A percentile compares a stretch with the other conserved stretches of the same genome.
These are phyloP conservation scores for Leucoagaricus sp. DNA, from an alignment of 1,284 basidiomycete species.

Conservation along the genomic window DNA sequence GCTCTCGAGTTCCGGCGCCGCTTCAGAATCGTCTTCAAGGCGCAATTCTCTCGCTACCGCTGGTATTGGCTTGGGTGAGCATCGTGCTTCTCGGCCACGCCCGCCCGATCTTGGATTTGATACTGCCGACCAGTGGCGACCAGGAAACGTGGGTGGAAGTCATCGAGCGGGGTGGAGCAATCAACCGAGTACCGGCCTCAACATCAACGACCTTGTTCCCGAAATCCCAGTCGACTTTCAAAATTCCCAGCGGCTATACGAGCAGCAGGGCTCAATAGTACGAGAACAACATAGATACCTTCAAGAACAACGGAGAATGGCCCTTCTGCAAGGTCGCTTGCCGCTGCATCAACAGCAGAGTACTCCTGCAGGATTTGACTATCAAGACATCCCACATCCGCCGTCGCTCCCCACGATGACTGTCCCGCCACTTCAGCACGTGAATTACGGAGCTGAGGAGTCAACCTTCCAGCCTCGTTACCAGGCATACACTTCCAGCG, in stretches of 20 bases:
- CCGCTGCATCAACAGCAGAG: not conserved
- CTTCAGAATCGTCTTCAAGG: slow-evolving; percentile 5
- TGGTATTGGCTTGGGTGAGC: slow-evolving; percentile 19
- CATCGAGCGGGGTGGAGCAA: not conserved
- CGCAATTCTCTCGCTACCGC: slow-evolving; percentile 15
- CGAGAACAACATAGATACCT: not conserved
- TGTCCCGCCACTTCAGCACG: not conserved
- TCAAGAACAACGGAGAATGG: slow-evolving; percentile 7
- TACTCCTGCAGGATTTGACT: not conserved
- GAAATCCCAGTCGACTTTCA: not conserved
- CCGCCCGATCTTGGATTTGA: slow-evolving; percentile 30
- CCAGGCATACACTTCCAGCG: not conserved
- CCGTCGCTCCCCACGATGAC: not conserved
- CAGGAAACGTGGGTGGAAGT: not conserved
- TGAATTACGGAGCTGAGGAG: not conserved
- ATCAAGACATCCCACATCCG: not conserved
- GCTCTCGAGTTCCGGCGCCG: not conserved
- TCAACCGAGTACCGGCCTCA: not conserved
- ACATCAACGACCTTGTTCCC: not conserved
- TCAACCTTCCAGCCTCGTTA: not conserved
- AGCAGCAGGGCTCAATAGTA: not conserved
- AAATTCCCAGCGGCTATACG: not conserved
- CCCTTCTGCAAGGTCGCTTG: not conserved
- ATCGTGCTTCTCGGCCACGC: slow-evolving; percentile 24
- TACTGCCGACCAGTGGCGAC: slow-evolving; percentile 11